Evolutionary conservation across 176 grass and related monocot species (phyloP).

Genomic region (Oropetium thomaeum): DNA sequence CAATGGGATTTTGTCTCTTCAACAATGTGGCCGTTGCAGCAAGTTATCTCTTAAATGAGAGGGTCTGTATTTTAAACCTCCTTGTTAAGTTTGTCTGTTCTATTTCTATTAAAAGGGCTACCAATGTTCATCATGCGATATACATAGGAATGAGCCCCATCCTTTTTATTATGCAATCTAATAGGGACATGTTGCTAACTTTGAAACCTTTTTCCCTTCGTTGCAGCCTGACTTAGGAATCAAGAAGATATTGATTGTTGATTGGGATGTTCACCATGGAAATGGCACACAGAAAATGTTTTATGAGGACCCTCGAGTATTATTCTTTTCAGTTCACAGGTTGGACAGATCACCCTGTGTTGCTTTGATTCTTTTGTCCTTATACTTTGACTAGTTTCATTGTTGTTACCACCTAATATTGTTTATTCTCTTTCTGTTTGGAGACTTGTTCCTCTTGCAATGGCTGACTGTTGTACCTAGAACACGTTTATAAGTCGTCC

Average conservation of each 20-base stretch:
- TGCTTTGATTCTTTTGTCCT: conserved; percentile 21
- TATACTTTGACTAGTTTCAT: conserved; percentile 14
- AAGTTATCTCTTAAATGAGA: conserved; percentile 88
- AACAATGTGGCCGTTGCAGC: conserved; percentile 90
- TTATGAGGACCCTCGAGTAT: conserved; percentile 76
- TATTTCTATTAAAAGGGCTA: neutral
- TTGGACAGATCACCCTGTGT: conserved; percentile 19
- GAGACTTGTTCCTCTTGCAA: neutral
- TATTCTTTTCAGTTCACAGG: conserved; percentile 99
- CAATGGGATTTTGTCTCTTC: conserved; percentile 99
- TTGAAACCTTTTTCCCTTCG: neutral
- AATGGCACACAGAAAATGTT: conserved; percentile 96
- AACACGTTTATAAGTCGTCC: neutral
- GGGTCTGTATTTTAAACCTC: conserved; percentile 42
- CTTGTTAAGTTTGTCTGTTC: conserved; percentile 9
- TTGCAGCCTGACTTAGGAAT: conserved; percentile 91
- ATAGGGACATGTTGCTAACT: neutral
- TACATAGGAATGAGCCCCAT: neutral
- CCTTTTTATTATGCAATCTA: neutral
- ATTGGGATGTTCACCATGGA: conserved; percentile 99
- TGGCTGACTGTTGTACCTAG: neutral
- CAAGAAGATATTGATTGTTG: conserved; percentile 92
- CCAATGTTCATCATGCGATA: neutral
- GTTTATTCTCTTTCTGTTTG: neutral
- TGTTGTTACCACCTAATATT: neutral